phyloP scores from a whole-genome alignment of 2,329 filamentous ascomycete species.

The Colletotrichum sp. region DNA sequence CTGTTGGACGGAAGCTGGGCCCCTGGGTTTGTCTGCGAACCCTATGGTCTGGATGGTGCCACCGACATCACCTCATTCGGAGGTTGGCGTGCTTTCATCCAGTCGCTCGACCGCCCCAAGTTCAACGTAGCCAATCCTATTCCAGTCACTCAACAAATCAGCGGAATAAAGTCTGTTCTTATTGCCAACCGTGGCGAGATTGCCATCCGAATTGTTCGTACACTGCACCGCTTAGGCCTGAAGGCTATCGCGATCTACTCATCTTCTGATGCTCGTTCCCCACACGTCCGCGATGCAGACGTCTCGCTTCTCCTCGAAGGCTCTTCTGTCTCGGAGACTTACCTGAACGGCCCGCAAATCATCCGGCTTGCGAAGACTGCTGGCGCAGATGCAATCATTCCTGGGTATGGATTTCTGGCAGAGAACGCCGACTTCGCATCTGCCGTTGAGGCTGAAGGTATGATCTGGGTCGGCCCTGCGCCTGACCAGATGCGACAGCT shows the following conservation, averaged over 20 bases:
- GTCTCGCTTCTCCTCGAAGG: conserved; percentile 69
- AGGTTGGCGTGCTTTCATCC: conserved; percentile 35
- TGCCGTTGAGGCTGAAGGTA: conserved; percentile 54
- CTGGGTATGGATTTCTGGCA: conserved; percentile 71
- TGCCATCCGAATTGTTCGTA: conserved; percentile 72
- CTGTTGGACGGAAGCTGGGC: conserved; percentile 37
- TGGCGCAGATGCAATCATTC: conserved; percentile 63
- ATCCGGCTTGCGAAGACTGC: conserved; percentile 55
- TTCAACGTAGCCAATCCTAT: neutral
- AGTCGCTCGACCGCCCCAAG: neutral
- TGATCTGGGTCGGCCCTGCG: conserved; percentile 65
- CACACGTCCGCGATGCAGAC: conserved; percentile 73
- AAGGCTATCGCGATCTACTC: conserved; percentile 75
- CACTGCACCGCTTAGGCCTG: conserved; percentile 70
- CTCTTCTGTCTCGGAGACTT: conserved; percentile 47
- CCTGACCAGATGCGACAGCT: conserved; percentile 45
- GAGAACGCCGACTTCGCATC: conserved; percentile 68
- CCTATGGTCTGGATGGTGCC: conserved; percentile 32
- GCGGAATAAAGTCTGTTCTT: conserved; percentile 42
- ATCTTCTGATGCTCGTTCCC: conserved; percentile 62
- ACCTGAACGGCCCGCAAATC: conserved; percentile 70
- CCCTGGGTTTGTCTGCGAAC: conserved; percentile 42
- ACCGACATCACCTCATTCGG: conserved; percentile 34
- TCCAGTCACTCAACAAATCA: neutral
- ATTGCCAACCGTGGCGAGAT: conserved; percentile 81